Evolutionary conservation across 768 basidiomycete species (phyloP), one percentile per base, ranked within the genome.

Genomic region (Phlebiopsis flavidoalba): DNA sequence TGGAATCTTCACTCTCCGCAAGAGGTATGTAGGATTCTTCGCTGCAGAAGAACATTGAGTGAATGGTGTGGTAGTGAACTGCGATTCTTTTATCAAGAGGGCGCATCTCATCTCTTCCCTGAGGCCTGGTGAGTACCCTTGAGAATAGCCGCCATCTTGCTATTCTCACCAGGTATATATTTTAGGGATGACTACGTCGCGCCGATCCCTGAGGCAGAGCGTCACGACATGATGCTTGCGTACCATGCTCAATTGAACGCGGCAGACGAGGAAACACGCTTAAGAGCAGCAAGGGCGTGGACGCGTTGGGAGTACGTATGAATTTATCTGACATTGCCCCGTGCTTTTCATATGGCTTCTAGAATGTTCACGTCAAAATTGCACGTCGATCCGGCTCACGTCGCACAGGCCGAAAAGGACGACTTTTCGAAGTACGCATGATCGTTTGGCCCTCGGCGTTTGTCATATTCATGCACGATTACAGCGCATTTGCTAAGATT

Each of bases 51-150:
- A n/a, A n/a, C 40, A 11, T 7, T 53, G 21, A 58, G 37, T 26
- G 54, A 17, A 15, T 10, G 22, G 35, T 36, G 78, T 17, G 40
- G 12, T 43, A 43, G 86, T 66, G 95, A 98, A 73, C 81, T 97
- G 45, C 80, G 83, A 19, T 98, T 95, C 78, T 96, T 97, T 78
- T 97, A 95, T 73, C 93, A 95, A 76, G 83, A 90, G 2, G 93
- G 93, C 14, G 75, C 91, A 11, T 87, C 87, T 5, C 86, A 89
- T 70, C 72, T 93, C 33, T 94, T 93, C 79, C 91, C 93, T 0
- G 90, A 93, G 73, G 91, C 92, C 65, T 96, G 92, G 92, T 91
- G 75, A 59, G 37, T n/a, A 24, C 22, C 21, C 24, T 11, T 26
- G 14, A 12, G 12, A 24, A 11, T 5, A 21, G 11, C 3, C 19